Evolutionary conservation across 345 rosid genomes (phyloP).

Genomic region (Populus alba): DNA sequence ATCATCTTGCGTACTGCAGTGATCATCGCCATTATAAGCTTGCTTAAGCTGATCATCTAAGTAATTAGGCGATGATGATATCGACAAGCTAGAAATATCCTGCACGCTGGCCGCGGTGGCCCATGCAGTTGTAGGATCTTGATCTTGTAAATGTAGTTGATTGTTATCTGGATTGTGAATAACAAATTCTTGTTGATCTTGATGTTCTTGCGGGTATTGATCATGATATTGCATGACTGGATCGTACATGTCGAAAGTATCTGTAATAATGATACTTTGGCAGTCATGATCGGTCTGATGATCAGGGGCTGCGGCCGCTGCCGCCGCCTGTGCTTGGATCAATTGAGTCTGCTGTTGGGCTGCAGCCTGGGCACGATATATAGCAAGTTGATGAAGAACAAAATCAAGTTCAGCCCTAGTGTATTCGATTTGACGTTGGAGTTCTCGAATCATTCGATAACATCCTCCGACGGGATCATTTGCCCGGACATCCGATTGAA

Average conservation of each 20-base stretch:
- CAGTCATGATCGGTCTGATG: no score
- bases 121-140: neutral
- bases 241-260: slow-evolving; percentile 14
- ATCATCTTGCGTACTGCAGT: no score
- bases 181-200: slow-evolving; percentile 1
- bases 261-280: neutral
- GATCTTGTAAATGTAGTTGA: neutral
- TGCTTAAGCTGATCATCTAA: neutral
- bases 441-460: slow-evolving; percentile 56
- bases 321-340: slow-evolving; percentile 2
- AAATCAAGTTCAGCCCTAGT: slow-evolving; percentile 67
- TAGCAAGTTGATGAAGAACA: slow-evolving; percentile 69
- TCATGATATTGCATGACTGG: slow-evolving; percentile 7
- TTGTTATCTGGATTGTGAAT: neutral
- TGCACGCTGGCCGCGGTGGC: neutral
- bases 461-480: slow-evolving; percentile 86
- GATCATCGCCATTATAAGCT: neutral
- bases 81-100: slow-evolving; percentile 7
- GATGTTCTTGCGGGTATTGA: neutral
- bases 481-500: slow-evolving; percentile 85
- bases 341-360: slow-evolving; percentile 7
- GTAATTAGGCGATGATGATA: neutral
- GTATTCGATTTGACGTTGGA: slow-evolving; percentile 65
- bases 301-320: neutral
- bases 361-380: slow-evolving; percentile 14